A percentile compares a stretch with the other conserved stretches of the same genome.
phyloP scores from a whole-genome alignment of 202 grass and related monocot species.

The Zoysia matrella region DNA sequence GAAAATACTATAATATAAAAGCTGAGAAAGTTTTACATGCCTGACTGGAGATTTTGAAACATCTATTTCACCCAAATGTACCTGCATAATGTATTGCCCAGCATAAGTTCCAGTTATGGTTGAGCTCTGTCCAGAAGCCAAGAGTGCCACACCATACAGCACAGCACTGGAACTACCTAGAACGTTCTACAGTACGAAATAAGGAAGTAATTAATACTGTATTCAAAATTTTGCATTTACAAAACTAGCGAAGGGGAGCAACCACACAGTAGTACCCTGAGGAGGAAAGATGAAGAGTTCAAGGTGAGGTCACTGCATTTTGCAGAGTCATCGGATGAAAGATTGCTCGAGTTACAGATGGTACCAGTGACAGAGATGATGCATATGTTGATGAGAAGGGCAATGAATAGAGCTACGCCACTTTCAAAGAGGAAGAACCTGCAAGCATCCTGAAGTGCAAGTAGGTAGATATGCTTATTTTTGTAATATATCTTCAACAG shows the following conservation, averaged over 20 bases:
- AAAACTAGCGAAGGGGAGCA: background rate
- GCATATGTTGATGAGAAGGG: constrained; percentile 81
- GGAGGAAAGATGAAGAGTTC: constrained; percentile 74
- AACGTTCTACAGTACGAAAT: constrained; percentile 63
- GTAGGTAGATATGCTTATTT: background rate
- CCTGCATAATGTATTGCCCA: constrained; percentile 92
- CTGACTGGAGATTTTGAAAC: too few relatives aligned
- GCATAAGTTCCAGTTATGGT: constrained; percentile 87
- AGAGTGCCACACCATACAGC: constrained; percentile 74
- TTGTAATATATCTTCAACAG: background rate
- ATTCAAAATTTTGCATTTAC: background rate
- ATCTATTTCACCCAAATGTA: constrained; percentile 21
- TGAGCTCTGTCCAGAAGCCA: constrained; percentile 84
- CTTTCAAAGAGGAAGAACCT: constrained; percentile 85
- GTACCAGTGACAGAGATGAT: constrained; percentile 69
- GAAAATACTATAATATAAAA: too few relatives aligned
- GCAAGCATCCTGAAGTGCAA: constrained; percentile 63
- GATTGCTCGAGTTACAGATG: constrained; percentile 46
- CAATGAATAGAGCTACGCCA: constrained; percentile 71
- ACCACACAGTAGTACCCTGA: constrained; percentile 51
- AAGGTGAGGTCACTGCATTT: constrained; percentile 70
- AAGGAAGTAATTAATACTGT: background rate
- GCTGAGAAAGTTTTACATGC: too few relatives aligned
- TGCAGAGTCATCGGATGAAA: constrained; percentile 45
- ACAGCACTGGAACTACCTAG: constrained; percentile 69